Evolutionary conservation across 495 filamentous ascomycete genomes (phyloP).

Genomic region (Xylaria grammica): DNA sequence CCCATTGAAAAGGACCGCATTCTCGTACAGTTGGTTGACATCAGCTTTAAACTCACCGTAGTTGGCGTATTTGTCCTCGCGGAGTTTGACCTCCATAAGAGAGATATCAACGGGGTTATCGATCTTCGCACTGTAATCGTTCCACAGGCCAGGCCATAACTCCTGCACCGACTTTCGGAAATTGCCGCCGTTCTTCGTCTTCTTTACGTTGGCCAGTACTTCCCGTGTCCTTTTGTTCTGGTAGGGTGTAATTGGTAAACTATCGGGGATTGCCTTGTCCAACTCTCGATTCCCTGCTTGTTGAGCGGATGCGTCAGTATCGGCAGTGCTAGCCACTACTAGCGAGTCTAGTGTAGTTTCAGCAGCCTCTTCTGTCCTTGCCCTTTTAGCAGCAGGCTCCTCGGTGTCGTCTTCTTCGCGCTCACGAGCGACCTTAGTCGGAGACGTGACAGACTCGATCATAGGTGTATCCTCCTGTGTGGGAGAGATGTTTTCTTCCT

Average conservation of each 20-base stretch:
- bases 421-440: constrained; percentile 66
- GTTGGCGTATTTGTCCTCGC: constrained; percentile 61
- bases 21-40: constrained; percentile 74
- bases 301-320: constrained; percentile 1
- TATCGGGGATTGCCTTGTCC: constrained; percentile 33
- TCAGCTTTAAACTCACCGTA: constrained; percentile 78
- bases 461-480: constrained; percentile 42
- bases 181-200: constrained; percentile 72
- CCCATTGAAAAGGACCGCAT: constrained; percentile 83
- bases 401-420: constrained; percentile 73
- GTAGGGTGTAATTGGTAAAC: constrained; percentile 48
- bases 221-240: constrained; percentile 52
- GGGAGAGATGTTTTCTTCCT: constrained; percentile 23
- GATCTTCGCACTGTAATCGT: constrained; percentile 74
- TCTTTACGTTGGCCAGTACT: constrained; percentile 74
- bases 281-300: constrained; percentile 26
- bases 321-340: constrained; percentile 27
- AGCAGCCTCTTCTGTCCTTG: constrained; percentile 60
- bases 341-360: constrained; percentile 34
- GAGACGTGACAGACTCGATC: constrained; percentile 35
- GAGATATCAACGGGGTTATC: constrained; percentile 80
- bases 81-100: constrained; percentile 80
- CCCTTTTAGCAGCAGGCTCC: constrained; percentile 78
- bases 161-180: constrained; percentile 75
- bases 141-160: constrained; percentile 55